Conservation (phyloP, 1,139 yeast genomes). For the Nakaseomyces glabratus region DNA sequence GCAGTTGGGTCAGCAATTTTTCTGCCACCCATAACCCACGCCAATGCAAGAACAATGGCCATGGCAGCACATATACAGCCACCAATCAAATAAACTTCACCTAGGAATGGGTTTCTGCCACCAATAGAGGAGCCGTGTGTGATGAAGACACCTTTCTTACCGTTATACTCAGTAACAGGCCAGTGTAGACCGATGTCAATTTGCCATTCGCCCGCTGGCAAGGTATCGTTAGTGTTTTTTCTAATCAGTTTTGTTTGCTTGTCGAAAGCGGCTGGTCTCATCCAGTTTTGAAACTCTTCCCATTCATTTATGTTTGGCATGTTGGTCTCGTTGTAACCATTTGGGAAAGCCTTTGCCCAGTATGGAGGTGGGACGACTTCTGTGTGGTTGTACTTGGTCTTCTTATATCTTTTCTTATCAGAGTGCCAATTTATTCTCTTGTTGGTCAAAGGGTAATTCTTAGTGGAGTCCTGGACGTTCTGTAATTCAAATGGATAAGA, state of each 20-base stretch:
- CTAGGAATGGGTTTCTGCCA: constrained; percentile 60
- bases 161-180: constrained; percentile 61
- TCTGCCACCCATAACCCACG: constrained; percentile 38
- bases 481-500: constrained; percentile 37
- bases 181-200: constrained; percentile 55
- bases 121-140: constrained; percentile 64
- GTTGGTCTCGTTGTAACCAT: constrained; percentile 60
- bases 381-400: constrained; percentile 46
- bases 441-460: constrained; percentile 43
- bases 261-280: constrained; percentile 76
- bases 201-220: constrained; percentile 52
- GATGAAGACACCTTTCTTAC: constrained; percentile 56
- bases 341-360: constrained; percentile 57
- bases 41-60: constrained; percentile 40
- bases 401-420: constrained; percentile 50
- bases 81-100: constrained; percentile 56
- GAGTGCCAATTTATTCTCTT: constrained; percentile 60
- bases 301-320: constrained; percentile 52
- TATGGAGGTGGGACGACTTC: constrained; percentile 73
- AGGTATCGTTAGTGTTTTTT: constrained; percentile 41
- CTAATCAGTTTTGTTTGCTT: constrained; percentile 59
- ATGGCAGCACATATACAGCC: constrained; percentile 45
- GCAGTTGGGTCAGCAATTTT: constrained; percentile 27
- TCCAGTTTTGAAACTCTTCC: constrained; percentile 66
- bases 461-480: constrained; percentile 34